phyloP scores from a whole-genome alignment of 176 grass and related monocot genomes.

The Lolium perenne region DNA sequence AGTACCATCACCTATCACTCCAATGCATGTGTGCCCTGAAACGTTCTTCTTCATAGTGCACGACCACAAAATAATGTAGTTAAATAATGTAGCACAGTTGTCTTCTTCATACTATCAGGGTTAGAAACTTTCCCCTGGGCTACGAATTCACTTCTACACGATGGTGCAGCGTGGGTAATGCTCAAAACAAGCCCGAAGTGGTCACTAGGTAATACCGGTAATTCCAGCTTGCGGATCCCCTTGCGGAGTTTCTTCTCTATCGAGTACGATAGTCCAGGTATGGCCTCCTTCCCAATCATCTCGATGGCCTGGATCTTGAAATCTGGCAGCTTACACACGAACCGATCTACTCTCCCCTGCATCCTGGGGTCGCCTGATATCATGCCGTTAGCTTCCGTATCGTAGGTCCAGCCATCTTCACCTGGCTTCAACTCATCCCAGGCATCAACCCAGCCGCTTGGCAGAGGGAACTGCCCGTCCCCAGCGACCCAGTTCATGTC shows the following conservation, averaged over 20 bases:
- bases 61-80: no score
- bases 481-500: conserved; percentile 93
- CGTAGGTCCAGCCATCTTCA: conserved; percentile 77
- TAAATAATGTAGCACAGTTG: no score
- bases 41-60: no score
- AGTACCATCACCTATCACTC: no score
- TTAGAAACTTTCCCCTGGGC: no score
- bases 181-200: no score
- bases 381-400: conserved; percentile 76
- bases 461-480: conserved; percentile 70
- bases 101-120: no score
- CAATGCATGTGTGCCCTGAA: no score
- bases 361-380: conserved; percentile 60
- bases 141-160: no score
- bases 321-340: conserved; percentile 63
- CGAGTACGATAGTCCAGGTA: conserved; percentile 56
- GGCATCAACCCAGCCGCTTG: conserved; percentile 63
- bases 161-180: no score
- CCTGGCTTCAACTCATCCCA: conserved; percentile 70
- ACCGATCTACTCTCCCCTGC: conserved; percentile 71
- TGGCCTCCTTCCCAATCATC: conserved; percentile 75
- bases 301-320: conserved; percentile 67
- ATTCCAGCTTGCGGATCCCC: conserved; percentile 43
- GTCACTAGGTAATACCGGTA: conserved; percentile 65
- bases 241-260: conserved; percentile 74